These are phyloP conservation scores for Xylaria sp. DNA, from an alignment of 2,329 filamentous ascomycete species.

Conservation along the genomic window DNA sequence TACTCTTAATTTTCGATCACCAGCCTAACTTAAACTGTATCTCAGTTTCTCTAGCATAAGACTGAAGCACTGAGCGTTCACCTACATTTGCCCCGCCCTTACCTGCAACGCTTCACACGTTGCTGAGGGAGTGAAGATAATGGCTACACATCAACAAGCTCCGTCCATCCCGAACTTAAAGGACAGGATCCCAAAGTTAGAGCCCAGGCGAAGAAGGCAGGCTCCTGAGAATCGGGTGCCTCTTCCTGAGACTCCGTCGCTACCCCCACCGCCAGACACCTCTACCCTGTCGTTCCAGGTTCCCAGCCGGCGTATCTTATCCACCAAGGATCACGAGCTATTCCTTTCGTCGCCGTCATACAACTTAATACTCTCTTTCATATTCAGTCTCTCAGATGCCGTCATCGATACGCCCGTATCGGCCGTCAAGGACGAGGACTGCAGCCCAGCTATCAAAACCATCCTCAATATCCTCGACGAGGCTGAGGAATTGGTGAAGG, in stretches of 20 bases:
- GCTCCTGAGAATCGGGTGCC: constrained; percentile 67
- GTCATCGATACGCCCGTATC: constrained; percentile 77
- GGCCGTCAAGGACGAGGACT: constrained; percentile 63
- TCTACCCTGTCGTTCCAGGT: constrained; percentile 69
- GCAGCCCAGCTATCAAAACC: constrained; percentile 69
- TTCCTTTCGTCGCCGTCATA: constrained; percentile 84
- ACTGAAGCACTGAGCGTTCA: too few relatives aligned
- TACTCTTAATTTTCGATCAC: not conserved
- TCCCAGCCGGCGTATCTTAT: constrained; percentile 84
- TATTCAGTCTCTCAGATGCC: constrained; percentile 86
- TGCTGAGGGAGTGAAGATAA: constrained; percentile 23
- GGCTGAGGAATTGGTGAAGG: constrained; percentile 72
- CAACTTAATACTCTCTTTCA: constrained; percentile 80
- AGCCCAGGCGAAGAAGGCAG: constrained; percentile 69
- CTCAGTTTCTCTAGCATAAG: not conserved
- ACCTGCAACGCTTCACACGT: not conserved
- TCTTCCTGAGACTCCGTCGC: constrained; percentile 77
- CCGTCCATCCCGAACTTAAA: constrained; percentile 61
- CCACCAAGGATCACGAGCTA: constrained; percentile 79
- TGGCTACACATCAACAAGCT: constrained; percentile 42
- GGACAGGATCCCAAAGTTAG: constrained; percentile 72
- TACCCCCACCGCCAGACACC: constrained; percentile 74
- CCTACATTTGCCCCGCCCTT: not conserved
- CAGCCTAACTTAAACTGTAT: not conserved
- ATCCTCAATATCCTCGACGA: constrained; percentile 78